These are phyloP conservation scores for Xanthoconium separans DNA, from an alignment of 1,284 basidiomycete species.

Conservation along the genomic window DNA sequence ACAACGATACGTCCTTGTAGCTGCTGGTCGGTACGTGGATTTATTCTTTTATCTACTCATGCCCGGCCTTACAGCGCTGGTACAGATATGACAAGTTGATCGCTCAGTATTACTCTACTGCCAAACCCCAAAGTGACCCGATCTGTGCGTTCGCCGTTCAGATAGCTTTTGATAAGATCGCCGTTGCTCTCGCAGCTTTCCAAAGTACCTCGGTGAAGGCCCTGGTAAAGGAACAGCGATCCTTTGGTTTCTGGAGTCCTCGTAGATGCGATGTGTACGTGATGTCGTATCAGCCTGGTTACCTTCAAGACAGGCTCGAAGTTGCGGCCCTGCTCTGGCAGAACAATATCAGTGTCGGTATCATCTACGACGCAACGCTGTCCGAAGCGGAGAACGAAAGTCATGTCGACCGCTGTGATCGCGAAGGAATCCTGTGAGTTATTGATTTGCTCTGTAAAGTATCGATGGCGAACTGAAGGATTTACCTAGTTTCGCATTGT, in stretches of 20 bases:
- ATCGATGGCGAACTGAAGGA: not conserved
- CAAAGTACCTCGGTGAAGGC: conserved; percentile 70
- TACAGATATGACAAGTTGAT: conserved; percentile 77
- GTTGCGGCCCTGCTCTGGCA: conserved; percentile 78
- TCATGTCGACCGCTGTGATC: conserved; percentile 61
- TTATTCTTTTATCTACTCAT: not conserved
- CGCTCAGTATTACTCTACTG: conserved; percentile 55
- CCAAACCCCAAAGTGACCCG: conserved; percentile 51
- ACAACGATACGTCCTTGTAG: conserved; percentile 59
- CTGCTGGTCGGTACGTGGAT: conserved; percentile 69
- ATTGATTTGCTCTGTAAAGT: not conserved
- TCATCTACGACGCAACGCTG: conserved; percentile 80
- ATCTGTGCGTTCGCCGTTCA: conserved; percentile 75
- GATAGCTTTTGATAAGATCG: conserved; percentile 80
- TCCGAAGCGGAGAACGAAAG: conserved; percentile 61
- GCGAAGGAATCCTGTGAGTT: conserved; percentile 75
- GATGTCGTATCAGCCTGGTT: conserved; percentile 75
- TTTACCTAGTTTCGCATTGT: conserved; percentile 64
- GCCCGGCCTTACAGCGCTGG: not conserved
- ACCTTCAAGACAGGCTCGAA: conserved; percentile 76
- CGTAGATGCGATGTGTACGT: conserved; percentile 84
- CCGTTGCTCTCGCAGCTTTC: conserved; percentile 66
- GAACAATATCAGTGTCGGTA: conserved; percentile 79
- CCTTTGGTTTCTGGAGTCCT: conserved; percentile 86
- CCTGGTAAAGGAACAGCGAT: conserved; percentile 74